A percentile compares a stretch with the other conserved stretches of the same genome.
Conservation (phyloP, 1,284 basidiomycete species). For the Puccinia coronata region DNA sequence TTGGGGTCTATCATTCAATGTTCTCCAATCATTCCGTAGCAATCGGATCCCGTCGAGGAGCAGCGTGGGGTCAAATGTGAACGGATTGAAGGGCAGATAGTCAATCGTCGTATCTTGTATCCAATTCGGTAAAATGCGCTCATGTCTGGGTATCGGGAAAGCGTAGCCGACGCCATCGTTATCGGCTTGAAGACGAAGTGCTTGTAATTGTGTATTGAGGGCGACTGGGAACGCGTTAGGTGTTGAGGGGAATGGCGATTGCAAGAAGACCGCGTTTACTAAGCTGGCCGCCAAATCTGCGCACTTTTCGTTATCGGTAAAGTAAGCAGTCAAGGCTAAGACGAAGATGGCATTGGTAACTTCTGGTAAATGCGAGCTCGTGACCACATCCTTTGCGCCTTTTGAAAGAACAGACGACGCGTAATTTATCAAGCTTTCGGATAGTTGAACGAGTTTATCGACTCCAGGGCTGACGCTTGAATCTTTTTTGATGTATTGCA, state of each 20-base stretch:
- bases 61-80: constrained; percentile 53
- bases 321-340: constrained; percentile 20
- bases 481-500: constrained; percentile 50
- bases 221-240: constrained; percentile 6
- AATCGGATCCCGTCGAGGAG: constrained; percentile 55
- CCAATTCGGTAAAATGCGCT: constrained; percentile 26
- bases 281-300: constrained; percentile 51
- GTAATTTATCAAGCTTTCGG: constrained; percentile 26
- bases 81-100: constrained; percentile 53
- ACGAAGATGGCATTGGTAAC: constrained; percentile 15
- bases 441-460: constrained; percentile 49
- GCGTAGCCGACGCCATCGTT: constrained; percentile 53
- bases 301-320: constrained; percentile 1
- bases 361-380: background rate
- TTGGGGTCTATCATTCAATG: background rate
- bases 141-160: constrained; percentile 53
- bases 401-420: constrained; percentile 34
- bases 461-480: constrained; percentile 51
- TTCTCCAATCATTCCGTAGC: constrained; percentile 39
- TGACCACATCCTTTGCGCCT: constrained; percentile 6
- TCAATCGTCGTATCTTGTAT: constrained; percentile 22
- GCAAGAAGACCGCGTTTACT: constrained; percentile 24
- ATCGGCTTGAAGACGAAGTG: constrained; percentile 32
- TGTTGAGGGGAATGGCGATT: background rate
- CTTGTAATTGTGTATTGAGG: constrained; percentile 10